Evolutionary conservation across 768 basidiomycete species (phyloP), one percentile per base, ranked within the genome.

Genomic region (Sporobolomyces roseus): DNA sequence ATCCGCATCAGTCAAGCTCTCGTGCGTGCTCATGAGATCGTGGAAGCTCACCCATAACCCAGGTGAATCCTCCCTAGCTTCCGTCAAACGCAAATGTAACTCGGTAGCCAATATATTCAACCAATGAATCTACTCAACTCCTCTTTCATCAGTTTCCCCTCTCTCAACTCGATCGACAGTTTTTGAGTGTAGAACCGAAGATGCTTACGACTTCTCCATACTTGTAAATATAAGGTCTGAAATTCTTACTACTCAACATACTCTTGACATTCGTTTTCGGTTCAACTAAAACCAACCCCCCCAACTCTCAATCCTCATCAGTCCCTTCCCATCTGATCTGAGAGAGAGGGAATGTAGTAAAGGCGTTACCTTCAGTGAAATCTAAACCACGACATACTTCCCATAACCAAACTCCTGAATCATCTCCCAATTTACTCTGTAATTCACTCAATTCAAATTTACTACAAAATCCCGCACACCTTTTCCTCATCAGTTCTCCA

Each of bases 241-340:
- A 83, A 75, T 97, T 98, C 78, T 99, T 99, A n/a, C 91, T 88
- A 0, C 92, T 91, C 61, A 92, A 80, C 94, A 98, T 98, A 74
- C 90, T 91, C 81, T 96, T 97, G 35, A 88, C 79, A 0, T 83
- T 80, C 21, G 87, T 83, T 78, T 91, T 91, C 76, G 91, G 90
- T 75, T 90, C 92, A 41, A 97, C 93, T 94, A 5, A n/a, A n/a
- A n/a, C n/a, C n/a, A n/a, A n/a, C n/a, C n/a, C n/a, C n/a, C n/a
- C n/a, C n/a, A n/a, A n/a, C n/a, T n/a, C n/a, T n/a, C n/a, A n/a
- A n/a, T n/a, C n/a, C n/a, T n/a, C n/a, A n/a, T n/a, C n/a, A n/a
- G n/a, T n/a, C n/a, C n/a, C n/a, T n/a, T n/a, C n/a, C n/a, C n/a
- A n/a, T n/a, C n/a, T n/a, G n/a, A n/a, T n/a, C n/a, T n/a, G n/a